Conservation (phyloP, 768 basidiomycete genomes). For the Botryobasidium botryosum region DNA sequence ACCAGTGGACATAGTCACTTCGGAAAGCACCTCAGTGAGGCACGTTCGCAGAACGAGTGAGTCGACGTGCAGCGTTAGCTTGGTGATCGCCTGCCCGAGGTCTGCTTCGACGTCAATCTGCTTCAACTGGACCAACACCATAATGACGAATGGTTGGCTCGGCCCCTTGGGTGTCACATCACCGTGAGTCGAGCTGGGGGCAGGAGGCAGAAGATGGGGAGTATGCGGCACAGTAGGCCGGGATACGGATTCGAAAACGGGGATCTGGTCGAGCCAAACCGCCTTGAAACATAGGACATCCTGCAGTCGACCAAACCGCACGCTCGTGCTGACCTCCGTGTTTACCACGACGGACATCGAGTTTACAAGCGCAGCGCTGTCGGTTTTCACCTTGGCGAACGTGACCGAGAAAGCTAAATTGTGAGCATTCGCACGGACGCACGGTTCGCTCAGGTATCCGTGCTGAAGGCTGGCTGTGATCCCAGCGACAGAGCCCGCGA, state of each 20-base stretch:
- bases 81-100: constrained; percentile 72
- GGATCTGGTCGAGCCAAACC: constrained; percentile 82
- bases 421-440: constrained; percentile 44
- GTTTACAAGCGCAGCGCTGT: constrained; percentile 24
- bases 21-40: constrained; percentile 41
- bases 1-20: constrained; percentile 44
- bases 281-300: constrained; percentile 92
- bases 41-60: constrained; percentile 49
- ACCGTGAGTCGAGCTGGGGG: too few relatives aligned
- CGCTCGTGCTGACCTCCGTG: constrained; percentile 63
- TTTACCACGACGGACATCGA: constrained; percentile 64
- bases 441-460: constrained; percentile 19
- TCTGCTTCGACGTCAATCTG: constrained; percentile 60
- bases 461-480: constrained; percentile 70
- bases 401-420: constrained; percentile 67
- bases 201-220: constrained; percentile 13
- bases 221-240: constrained; percentile 15
- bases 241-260: constrained; percentile 37
- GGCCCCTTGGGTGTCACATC: too few relatives aligned
- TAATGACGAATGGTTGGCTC: constrained; percentile 41
- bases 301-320: constrained; percentile 74
- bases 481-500: constrained; percentile 68
- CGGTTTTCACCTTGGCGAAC: constrained; percentile 36
- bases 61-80: constrained; percentile 44
- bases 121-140: constrained; percentile 52